These are phyloP conservation scores for Ajuga chamaepitys DNA, from an alignment of 257 asterid genomes.

Conservation along the genomic window DNA sequence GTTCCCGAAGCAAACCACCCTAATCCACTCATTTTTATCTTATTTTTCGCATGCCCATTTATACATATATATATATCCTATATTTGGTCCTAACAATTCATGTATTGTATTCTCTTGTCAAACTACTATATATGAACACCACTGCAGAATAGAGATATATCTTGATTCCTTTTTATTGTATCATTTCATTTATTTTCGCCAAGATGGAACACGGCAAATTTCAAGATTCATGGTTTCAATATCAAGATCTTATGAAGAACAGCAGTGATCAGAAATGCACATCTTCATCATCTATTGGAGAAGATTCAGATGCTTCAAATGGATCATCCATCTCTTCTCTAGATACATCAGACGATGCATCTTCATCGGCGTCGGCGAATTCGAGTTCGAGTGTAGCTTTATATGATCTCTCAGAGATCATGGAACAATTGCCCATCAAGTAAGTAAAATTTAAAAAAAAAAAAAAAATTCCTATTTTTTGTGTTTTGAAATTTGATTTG, in stretches of 20 bases:
- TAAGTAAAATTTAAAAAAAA: no score
- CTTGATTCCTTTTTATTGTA: no score
- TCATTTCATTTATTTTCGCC: not conserved
- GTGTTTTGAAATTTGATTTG: not conserved
- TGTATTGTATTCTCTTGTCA: not conserved
- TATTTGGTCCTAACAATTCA: slow-evolving; percentile 15
- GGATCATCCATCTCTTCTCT: slow-evolving; percentile 37
- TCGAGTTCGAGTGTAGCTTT: slow-evolving; percentile 27
- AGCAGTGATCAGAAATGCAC: slow-evolving; percentile 8
- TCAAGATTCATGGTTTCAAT: slow-evolving; percentile 38
- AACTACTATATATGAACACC: not conserved
- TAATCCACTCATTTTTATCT: slow-evolving; percentile 25
- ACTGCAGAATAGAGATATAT: not conserved
- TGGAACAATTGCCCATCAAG: slow-evolving; percentile 86
- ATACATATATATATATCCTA: slow-evolving; percentile 22
- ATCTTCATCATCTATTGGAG: slow-evolving; percentile 33
- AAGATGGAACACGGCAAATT: slow-evolving; percentile 39
- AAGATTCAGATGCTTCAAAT: slow-evolving; percentile 46
- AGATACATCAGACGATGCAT: slow-evolving; percentile 61
- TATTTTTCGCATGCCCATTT: slow-evolving; percentile 9
- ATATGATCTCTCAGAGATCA: slow-evolving; percentile 55
- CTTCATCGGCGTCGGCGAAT: slow-evolving; percentile 36
- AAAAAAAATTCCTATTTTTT: no score
- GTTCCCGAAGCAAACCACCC: slow-evolving; percentile 25
- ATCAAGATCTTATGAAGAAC: slow-evolving; percentile 7